phyloP scores from a whole-genome alignment of 768 basidiomycete genomes.

The Rhizopogon vesiculosus region DNA sequence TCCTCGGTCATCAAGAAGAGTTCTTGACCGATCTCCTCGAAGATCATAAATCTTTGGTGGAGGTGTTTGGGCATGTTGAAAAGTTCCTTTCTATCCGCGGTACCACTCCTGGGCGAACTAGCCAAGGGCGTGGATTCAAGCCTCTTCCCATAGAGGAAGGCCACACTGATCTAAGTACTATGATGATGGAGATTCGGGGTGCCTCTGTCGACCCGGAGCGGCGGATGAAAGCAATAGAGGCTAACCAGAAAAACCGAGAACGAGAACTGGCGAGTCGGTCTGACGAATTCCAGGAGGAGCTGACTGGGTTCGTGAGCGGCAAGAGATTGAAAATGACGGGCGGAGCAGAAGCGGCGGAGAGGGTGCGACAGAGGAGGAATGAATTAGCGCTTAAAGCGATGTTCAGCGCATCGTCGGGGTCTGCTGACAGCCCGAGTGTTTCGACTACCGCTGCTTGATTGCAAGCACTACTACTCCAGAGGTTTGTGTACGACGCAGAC shows the following conservation, averaged over 20 bases:
- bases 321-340: slow-evolving; percentile 95
- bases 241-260: slow-evolving; percentile 76
- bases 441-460: neutral
- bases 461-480: no score
- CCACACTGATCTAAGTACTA: slow-evolving; percentile 61
- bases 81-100: slow-evolving; percentile 76
- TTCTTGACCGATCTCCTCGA: slow-evolving; percentile 84
- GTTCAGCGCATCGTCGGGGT: slow-evolving; percentile 42
- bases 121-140: slow-evolving; percentile 47
- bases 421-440: neutral
- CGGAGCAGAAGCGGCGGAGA: slow-evolving; percentile 86
- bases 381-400: slow-evolving; percentile 87
- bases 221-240: slow-evolving; percentile 90
- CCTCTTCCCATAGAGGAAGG: slow-evolving; percentile 66
- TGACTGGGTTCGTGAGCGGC: slow-evolving; percentile 79
- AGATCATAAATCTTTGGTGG: slow-evolving; percentile 85
- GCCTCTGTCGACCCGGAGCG: slow-evolving; percentile 77
- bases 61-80: slow-evolving; percentile 88
- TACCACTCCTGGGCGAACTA: slow-evolving; percentile 34
- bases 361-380: slow-evolving; percentile 80
- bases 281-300: slow-evolving; percentile 83
- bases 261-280: slow-evolving; percentile 66
- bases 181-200: slow-evolving; percentile 88
- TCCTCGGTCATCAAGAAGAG: slow-evolving; percentile 90
- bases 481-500: neutral